Evolutionary conservation across 2,329 filamentous ascomycete species (phyloP), one percentile per base, ranked within the genome.

Genomic region (Paecilomyces fulvus): DNA sequence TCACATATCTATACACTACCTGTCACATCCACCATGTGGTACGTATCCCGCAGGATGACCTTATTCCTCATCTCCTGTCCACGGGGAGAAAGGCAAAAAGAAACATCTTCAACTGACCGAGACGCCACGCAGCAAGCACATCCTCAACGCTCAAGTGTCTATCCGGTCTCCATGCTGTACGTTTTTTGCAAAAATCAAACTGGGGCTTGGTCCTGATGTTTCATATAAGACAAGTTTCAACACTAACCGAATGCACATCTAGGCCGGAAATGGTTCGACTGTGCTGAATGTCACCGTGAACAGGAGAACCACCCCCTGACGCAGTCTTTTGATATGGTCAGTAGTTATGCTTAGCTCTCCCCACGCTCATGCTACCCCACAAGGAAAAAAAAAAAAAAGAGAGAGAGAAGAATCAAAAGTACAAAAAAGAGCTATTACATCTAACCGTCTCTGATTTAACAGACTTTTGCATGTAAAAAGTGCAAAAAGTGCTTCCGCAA

Each of bases 191-290:
- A 31, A 43, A 20, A 10, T 33, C 33, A 51, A 31, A 25, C 52
- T 33, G 17, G 17, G 20, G 12, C 48, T 23, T 33, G 25, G 50
- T 21, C 52, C 28, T 21, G 48, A 51, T 54, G 53, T 30, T 25
- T 17, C 56, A 55, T 17, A 25, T 23, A 28, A 50, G 10, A 30
- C 23, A 7, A 48, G 53, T 25, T 56, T 37, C 17, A 52, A 30
- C 46, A 28, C 49, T 33, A 53, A 55, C 37, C 37, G 12, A 43
- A 43, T 46, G 37, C 52, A 43, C 28, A 49, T 33, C 66, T 43
- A 92, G 90, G 90, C 79, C 83, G 85, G 59, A 96, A 96, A 80
- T 99, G 95, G 95, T 99, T 96, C 77, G 94, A 99, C 79, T 99
- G 94, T 76, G 89, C 90, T 62, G 88, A 96, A 72, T 99, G 94